Conservation (phyloP, 306 rosid genomes). For the Cyamopsis tetragonoloba region DNA sequence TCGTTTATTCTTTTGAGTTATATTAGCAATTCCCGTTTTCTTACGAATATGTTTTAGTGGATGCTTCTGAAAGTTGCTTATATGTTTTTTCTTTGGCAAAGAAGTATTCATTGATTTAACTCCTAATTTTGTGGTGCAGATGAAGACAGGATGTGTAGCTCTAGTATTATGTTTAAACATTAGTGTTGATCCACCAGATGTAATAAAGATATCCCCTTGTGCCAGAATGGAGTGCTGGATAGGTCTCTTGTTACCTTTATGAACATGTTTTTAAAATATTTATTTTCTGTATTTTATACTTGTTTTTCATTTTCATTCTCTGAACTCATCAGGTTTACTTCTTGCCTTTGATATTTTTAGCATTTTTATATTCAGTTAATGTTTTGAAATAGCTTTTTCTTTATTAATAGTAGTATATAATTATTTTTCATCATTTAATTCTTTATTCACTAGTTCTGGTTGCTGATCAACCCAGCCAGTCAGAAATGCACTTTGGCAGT, state of each 20-base stretch:
- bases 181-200: slow-evolving; percentile 97
- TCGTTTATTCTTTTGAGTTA: neutral
- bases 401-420: neutral
- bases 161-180: slow-evolving; percentile 96
- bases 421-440: neutral
- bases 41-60: neutral
- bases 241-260: slow-evolving; percentile 61
- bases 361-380: neutral
- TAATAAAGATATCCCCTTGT: slow-evolving; percentile 97
- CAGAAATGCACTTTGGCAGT: neutral
- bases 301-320: too few species aligned
- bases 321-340: neutral
- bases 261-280: slow-evolving; percentile 12
- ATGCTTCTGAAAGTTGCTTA: slow-evolving; percentile 18
- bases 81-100: neutral
- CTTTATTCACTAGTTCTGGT: slow-evolving; percentile 9
- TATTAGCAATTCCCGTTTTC: neutral
- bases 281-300: slow-evolving; percentile 12
- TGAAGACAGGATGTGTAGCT: slow-evolving; percentile 99
- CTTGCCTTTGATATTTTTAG: slow-evolving; percentile 3
- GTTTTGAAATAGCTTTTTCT: slow-evolving; percentile 4
- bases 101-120: slow-evolving; percentile 37
- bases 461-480: slow-evolving; percentile 6
- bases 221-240: slow-evolving; percentile 99
- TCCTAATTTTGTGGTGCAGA: slow-evolving; percentile 63